Evolutionary conservation across 1,139 yeast genomes (phyloP), one percentile per base, ranked within the genome.

Genomic region (Diutina mesorugosa): DNA sequence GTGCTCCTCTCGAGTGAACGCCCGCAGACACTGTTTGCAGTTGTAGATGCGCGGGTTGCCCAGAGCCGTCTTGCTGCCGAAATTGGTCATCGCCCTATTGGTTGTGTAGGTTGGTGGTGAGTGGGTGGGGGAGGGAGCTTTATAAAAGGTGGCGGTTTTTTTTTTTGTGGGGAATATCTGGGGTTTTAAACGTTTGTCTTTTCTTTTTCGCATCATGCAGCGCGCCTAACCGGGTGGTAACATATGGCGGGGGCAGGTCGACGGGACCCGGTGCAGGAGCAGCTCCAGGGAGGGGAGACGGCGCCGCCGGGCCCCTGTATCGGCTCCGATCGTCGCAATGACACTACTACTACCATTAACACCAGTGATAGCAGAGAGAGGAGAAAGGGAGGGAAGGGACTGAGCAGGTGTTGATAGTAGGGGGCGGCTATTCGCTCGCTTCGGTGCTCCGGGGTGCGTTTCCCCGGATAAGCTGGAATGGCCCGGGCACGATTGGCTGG

Each of bases 1-100:
- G 60, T 76, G 80, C 61, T 76, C 80, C 62, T 76, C 80, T 59
- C 80, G 65, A 28, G 79, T 76, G 63, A 76, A 76, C 4, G 80
- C 80, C 51, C 79, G 67, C 56, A 72, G 67, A 61, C 80, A 76
- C 57, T 73, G 72, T 50, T 67, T 66, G 63, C 80, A 76, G 59
- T 73, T 73, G 62, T 66, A 75, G 45, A 76, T 68, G 55, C 80
- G 66, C 26, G 79, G 72, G 61, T 76, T 75, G 2, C 80, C 80
- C 26, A 74, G 67, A 12, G 78, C 69, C 6, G 80, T 76, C 60
- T 74, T 74, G 54, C 77, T 69, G 16, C 80, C 80, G 32, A 50
- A 50, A 12, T 50, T 50, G 45, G 41, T 50, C 53, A 50, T 50
- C 21, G 48, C 29, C 29, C 16, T 45, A 4, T 18, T 46, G 48